A percentile compares a stretch with the other conserved stretches of the same genome.
Conservation (phyloP, 345 rosid species). For the Lagerstroemia speciosa region DNA sequence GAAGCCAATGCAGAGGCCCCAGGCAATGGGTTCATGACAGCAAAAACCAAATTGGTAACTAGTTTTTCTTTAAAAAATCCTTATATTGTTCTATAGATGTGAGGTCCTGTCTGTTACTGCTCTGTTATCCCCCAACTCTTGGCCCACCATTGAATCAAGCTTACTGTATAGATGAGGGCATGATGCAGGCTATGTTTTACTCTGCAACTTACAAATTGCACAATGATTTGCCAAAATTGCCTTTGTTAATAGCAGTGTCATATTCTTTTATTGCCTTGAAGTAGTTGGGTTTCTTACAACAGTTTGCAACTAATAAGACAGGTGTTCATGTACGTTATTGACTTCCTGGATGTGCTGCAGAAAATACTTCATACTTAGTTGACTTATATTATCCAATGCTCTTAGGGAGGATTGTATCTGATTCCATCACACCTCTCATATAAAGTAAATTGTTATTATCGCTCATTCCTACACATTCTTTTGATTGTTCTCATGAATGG, state of each 20-base stretch:
- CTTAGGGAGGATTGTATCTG: neutral
- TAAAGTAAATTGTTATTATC: neutral
- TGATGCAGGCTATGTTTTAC: neutral
- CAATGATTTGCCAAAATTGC: neutral
- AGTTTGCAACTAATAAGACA: neutral
- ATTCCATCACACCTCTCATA: neutral
- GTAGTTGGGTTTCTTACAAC: neutral
- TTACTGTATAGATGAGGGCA: neutral
- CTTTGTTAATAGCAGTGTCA: neutral
- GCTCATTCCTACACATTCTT: neutral
- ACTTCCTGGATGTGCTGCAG: neutral
- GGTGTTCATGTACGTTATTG: neutral
- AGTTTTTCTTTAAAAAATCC: neutral
- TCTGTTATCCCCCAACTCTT: neutral
- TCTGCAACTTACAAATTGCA: neutral
- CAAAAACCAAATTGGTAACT: constrained; percentile 76
- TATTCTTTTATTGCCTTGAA: neutral
- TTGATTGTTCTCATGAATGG: neutral
- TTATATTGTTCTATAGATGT: neutral
- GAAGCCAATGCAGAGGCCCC: constrained; percentile 36
- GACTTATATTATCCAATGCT: neutral
- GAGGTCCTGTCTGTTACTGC: neutral
- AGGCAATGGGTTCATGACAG: constrained; percentile 72
- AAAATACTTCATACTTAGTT: neutral
- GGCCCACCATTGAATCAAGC: neutral